These are phyloP conservation scores for Fusarium sp. DNA, from an alignment of 2,329 filamentous ascomycete genomes.

Conservation along the genomic window DNA sequence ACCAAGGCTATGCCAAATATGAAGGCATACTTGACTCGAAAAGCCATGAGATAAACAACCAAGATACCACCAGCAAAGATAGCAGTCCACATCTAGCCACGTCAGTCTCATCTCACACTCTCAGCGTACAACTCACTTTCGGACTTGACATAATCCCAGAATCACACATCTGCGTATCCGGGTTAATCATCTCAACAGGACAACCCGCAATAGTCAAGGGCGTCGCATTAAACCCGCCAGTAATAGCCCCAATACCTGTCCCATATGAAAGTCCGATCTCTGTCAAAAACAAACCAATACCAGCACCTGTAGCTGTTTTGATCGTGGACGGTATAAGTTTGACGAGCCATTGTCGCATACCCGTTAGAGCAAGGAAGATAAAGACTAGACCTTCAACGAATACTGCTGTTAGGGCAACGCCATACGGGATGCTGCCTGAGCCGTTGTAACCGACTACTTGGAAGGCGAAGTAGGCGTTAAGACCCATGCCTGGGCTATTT, in stretches of 20 bases:
- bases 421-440: conserved; percentile 76
- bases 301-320: conserved; percentile 83
- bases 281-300: conserved; percentile 81
- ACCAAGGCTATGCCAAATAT: conserved; percentile 82
- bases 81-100: conserved; percentile 73
- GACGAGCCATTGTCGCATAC: conserved; percentile 87
- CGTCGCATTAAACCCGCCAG: conserved; percentile 67
- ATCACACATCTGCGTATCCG: conserved; percentile 34
- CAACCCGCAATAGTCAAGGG: conserved; percentile 80
- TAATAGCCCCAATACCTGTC: conserved; percentile 80
- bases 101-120: not conserved
- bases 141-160: conserved; percentile 39
- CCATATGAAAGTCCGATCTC: conserved; percentile 78
- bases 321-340: conserved; percentile 81
- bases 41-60: conserved; percentile 81
- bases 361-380: conserved; percentile 77
- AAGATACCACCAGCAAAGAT: conserved; percentile 83
- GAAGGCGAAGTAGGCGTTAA: conserved; percentile 86
- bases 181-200: conserved; percentile 33
- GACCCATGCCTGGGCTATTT: conserved; percentile 52
- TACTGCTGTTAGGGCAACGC: conserved; percentile 80
- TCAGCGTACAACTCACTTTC: not conserved
- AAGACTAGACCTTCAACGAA: conserved; percentile 87
- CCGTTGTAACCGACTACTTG: conserved; percentile 75
- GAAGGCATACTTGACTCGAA: conserved; percentile 83